Conservation (phyloP, 257 asterid genomes). For the Nicotiana knightiana region DNA sequence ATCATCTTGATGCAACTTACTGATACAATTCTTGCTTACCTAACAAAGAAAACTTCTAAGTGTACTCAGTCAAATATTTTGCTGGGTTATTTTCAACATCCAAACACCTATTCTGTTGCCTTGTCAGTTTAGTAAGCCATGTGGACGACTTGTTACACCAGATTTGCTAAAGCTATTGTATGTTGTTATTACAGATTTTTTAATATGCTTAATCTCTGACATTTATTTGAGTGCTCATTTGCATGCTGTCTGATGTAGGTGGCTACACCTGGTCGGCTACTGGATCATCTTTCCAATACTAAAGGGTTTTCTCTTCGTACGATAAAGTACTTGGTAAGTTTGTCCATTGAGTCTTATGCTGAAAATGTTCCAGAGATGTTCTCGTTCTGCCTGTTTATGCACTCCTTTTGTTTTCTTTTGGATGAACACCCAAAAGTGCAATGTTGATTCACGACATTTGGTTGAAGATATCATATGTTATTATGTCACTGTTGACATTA, state of each 20-base stretch:
- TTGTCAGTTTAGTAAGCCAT: not conserved
- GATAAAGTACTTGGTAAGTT: slow-evolving; percentile 66
- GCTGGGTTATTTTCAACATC: not conserved
- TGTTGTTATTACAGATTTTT: not conserved
- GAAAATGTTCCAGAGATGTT: slow-evolving; percentile 3
- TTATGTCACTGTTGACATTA: not conserved
- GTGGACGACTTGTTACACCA: not conserved
- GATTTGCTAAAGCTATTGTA: not conserved
- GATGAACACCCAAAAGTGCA: not conserved
- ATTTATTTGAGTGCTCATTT: not conserved
- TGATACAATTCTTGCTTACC: not conserved
- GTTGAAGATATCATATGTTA: not conserved
- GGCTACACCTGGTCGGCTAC: slow-evolving; percentile 92
- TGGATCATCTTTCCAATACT: slow-evolving; percentile 85
- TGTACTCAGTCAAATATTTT: not conserved
- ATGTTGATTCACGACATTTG: not conserved
- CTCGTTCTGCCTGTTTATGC: not conserved
- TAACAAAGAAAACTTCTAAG: not conserved
- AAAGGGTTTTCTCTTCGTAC: slow-evolving; percentile 75
- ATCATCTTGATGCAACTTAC: not conserved
- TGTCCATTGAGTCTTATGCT: slow-evolving; percentile 4
- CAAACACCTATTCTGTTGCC: not conserved
- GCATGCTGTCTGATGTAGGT: slow-evolving; percentile 37
- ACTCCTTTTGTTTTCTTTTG: not conserved
- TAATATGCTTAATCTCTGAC: not conserved